Base-by-base conservation (phyloP, 2,329 filamentous ascomycete genomes). In the Dichotomopilus funicola region DNA sequence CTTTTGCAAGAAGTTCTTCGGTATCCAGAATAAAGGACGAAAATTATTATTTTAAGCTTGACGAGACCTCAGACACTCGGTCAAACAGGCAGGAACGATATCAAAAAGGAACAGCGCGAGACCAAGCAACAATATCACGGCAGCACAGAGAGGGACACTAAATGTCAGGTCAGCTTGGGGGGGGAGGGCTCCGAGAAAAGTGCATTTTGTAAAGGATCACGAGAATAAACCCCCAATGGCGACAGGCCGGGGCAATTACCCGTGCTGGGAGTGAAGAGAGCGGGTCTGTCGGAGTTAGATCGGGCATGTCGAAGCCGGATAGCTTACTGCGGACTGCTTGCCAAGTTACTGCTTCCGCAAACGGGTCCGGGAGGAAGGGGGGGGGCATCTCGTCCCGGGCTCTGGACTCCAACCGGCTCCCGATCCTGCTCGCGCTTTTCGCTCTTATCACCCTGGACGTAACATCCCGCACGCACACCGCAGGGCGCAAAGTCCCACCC, bases 141-240 rank as follows among this genome's bases (percentile, higher is more conserved):
- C 38, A 51, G n/a, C 49, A 42, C 38, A 51, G 31, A 19, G 36
- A 49, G 37, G 47, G 47, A 49, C 47, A 34, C 11, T 6, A 37
- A 10, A 27, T 27, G 19, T 27, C 19, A 27, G 19, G 19, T 27
- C 19, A 27, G 3, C 19, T 27, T 27, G 19, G 31, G 8, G n/a
- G 27, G 33, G 11, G 40, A 10, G 3, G 6, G 12, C 13, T 42
- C 11, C 13, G 12, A n/a, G 10, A 40, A 49, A 49, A 49, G n/a
- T 8, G 45, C 19, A 27, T 27, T 41, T 41, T 41, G 48, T n/a
- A 13, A 40, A 13, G 37, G 37, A 40, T n/a, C 12, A 33, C 9
- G 35, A 49, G 37, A 33, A n/a, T 49, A 49, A 49, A 49, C 36
- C 45, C 37, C 10, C 19, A 37, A 49, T 49, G 47, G 47, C 47